These are phyloP conservation scores for Salvia rosmarinus DNA, from an alignment of 257 asterid genomes.

Conservation along the genomic window DNA sequence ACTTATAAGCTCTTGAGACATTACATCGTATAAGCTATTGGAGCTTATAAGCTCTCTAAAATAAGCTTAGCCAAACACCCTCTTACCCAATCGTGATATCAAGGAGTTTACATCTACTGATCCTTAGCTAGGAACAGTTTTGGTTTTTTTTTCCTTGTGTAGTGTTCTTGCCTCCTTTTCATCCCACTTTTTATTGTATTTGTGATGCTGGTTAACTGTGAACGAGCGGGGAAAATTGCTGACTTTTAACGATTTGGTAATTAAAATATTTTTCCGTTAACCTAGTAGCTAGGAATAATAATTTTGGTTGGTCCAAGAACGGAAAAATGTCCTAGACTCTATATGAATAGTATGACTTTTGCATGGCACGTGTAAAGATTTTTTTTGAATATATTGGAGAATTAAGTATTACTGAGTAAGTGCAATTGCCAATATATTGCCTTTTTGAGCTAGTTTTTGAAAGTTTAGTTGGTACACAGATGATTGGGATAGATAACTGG, in stretches of 20 bases:
- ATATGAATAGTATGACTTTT: background rate
- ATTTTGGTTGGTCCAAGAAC: background rate
- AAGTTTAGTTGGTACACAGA: conserved; percentile 7
- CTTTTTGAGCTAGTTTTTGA: conserved; percentile 11
- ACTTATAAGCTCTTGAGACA: no score
- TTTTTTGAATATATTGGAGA: conserved; percentile 11
- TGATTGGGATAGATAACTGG: background rate
- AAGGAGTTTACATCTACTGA: conserved; percentile 10
- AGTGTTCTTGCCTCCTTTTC: conserved; percentile 13
- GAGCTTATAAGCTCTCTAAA: no score
- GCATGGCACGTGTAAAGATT: background rate
- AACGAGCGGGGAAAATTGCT: conserved; percentile 20
- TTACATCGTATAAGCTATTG: no score
- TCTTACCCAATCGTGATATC: conserved; percentile 18
- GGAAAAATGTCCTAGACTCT: background rate
- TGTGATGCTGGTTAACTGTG: conserved; percentile 14
- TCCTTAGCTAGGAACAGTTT: background rate
- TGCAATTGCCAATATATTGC: conserved; percentile 13
- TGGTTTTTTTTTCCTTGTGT: background rate
- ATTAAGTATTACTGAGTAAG: background rate
- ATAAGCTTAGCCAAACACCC: no score
- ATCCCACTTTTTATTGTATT: background rate
- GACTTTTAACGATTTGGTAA: conserved; percentile 16
- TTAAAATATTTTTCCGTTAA: conserved; percentile 6
- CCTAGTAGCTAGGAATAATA: background rate